Conservation (phyloP, 225 moss, liverwort and hornwort genomes). For the Asterella californica region DNA sequence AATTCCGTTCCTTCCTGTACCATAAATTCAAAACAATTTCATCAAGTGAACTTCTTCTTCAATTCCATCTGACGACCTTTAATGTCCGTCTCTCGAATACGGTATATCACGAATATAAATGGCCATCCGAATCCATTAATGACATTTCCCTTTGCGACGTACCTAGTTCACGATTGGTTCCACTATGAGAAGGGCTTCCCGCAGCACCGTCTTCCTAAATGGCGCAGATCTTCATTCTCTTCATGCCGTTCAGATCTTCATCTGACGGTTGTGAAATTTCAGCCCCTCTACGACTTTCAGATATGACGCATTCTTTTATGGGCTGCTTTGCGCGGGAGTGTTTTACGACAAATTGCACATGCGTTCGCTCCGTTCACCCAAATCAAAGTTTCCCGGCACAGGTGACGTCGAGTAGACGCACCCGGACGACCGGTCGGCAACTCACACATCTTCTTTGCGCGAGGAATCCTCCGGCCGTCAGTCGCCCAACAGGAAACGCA, state of each 20-base stretch:
- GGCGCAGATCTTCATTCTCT: background rate
- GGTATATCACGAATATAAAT: background rate
- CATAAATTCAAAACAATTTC: background rate
- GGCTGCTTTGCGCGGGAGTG: background rate
- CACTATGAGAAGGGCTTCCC: background rate
- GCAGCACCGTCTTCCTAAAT: background rate
- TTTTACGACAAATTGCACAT: background rate
- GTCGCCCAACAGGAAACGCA: background rate
- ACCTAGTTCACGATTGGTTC: background rate
- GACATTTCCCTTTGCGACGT: background rate
- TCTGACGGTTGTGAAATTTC: background rate
- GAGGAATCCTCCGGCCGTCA: background rate
- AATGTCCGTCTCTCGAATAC: background rate
- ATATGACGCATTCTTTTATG: background rate
- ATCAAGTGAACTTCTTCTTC: background rate
- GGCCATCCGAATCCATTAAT: background rate
- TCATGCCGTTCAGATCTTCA: background rate
- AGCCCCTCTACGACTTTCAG: background rate
- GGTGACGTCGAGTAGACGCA: too few relatives aligned
- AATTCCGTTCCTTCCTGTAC: conserved; percentile 1
- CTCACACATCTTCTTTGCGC: background rate
- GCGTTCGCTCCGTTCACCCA: background rate
- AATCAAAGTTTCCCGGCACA: too few relatives aligned
- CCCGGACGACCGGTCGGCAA: too few relatives aligned
- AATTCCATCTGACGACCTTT: background rate